These are phyloP conservation scores for Russula sp. DNA, from an alignment of 768 basidiomycete species.

Conservation along the genomic window DNA sequence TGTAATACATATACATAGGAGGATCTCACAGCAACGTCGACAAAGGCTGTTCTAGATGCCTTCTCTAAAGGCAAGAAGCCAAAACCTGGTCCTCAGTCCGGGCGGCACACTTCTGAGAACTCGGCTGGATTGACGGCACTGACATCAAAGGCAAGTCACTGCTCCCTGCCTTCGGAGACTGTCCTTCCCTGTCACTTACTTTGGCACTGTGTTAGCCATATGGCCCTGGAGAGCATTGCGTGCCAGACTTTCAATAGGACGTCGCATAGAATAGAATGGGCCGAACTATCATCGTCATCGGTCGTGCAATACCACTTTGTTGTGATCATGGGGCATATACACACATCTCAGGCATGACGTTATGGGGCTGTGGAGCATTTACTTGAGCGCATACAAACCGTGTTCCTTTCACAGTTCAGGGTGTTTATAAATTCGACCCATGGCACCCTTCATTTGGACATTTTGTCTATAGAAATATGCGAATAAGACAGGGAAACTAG, in stretches of 20 bases:
- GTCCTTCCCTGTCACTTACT: constrained; percentile 19
- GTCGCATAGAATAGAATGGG: constrained; percentile 6
- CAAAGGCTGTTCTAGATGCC: constrained; percentile 74
- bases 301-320: background rate
- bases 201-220: constrained; percentile 59
- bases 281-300: background rate
- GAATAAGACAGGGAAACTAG: constrained; percentile 66
- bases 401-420: constrained; percentile 37
- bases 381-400: constrained; percentile 9
- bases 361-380: background rate
- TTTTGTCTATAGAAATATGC: background rate
- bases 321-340: background rate
- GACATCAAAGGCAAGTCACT: constrained; percentile 56
- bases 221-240: constrained; percentile 88
- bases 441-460: constrained; percentile 46
- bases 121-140: constrained; percentile 85
- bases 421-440: constrained; percentile 70
- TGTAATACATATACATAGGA: constrained; percentile 50
- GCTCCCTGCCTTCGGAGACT: background rate
- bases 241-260: constrained; percentile 72
- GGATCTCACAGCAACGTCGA: constrained; percentile 75
- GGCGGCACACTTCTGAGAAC: constrained; percentile 87
- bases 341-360: background rate
- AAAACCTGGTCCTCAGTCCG: constrained; percentile 90
- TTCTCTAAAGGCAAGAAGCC: constrained; percentile 82